Conservation (phyloP, 768 basidiomycete genomes). For the Suillus subaureus region DNA sequence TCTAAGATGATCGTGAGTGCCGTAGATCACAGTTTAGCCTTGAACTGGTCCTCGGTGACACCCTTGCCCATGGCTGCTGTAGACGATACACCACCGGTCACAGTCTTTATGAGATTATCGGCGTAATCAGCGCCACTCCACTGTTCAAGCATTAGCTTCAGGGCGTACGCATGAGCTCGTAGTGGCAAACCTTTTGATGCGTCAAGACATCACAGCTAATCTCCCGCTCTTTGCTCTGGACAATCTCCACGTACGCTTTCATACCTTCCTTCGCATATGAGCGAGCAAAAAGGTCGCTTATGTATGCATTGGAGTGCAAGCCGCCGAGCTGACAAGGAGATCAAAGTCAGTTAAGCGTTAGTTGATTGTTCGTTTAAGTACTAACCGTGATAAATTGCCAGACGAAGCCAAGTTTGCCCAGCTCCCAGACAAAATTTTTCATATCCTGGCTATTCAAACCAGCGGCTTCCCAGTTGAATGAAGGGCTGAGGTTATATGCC, state of each 20-base stretch:
- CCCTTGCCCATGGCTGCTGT: slow-evolving; percentile 99
- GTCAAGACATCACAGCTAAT: slow-evolving; percentile 95
- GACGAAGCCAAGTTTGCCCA: slow-evolving; percentile 94
- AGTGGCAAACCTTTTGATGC: slow-evolving; percentile 80
- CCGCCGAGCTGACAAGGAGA: slow-evolving; percentile 74
- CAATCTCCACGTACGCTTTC: slow-evolving; percentile 97
- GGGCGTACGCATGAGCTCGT: background rate
- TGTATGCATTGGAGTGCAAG: slow-evolving; percentile 96
- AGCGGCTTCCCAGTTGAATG: slow-evolving; percentile 94
- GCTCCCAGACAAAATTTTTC: slow-evolving; percentile 87
- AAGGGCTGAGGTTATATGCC: slow-evolving; percentile 93
- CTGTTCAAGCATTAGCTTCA: slow-evolving; percentile 41
- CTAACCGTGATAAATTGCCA: slow-evolving; percentile 99
- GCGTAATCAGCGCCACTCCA: slow-evolving; percentile 97
- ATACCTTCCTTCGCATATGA: slow-evolving; percentile 93
- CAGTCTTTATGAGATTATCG: slow-evolving; percentile 90
- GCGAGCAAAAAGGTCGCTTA: slow-evolving; percentile 89
- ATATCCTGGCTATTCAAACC: slow-evolving; percentile 85
- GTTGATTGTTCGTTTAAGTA: slow-evolving; percentile 9
- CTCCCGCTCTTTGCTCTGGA: slow-evolving; percentile 92
- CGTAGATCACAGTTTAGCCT: slow-evolving; percentile 42
- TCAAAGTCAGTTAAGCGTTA: slow-evolving; percentile 12
- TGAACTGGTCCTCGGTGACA: slow-evolving; percentile 90
- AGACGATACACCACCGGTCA: slow-evolving; percentile 95
- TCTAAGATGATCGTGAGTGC: background rate